phyloP scores from a whole-genome alignment of 2,329 filamentous ascomycete genomes.

The Raffaelea albimanens region DNA sequence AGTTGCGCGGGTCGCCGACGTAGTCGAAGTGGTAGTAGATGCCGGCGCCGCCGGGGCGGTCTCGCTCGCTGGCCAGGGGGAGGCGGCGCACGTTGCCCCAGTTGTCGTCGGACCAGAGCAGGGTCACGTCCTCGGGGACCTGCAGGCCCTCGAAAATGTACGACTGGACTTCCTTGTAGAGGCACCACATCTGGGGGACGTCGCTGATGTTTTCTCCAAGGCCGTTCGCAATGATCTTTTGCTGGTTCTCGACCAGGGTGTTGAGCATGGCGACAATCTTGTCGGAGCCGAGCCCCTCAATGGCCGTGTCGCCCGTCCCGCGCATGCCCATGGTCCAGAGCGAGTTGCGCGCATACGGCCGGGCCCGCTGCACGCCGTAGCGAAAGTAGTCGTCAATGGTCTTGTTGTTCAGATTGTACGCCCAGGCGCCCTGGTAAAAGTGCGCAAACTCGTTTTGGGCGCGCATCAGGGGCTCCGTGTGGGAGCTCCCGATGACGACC shows the following conservation, averaged over 20 bases:
- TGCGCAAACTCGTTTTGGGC: conserved; percentile 46
- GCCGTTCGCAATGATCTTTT: conserved; percentile 45
- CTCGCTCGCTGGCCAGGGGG: conserved; percentile 49
- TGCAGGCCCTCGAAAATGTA: conserved; percentile 58
- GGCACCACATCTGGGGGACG: conserved; percentile 61
- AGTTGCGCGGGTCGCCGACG: conserved; percentile 35
- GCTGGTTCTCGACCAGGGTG: conserved; percentile 50
- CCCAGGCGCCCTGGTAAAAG: conserved; percentile 55
- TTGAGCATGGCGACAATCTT: conserved; percentile 51
- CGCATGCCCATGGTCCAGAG: conserved; percentile 64
- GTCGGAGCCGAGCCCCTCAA: conserved; percentile 41
- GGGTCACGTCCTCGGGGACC: conserved; percentile 54
- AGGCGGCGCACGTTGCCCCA: conserved; percentile 56
- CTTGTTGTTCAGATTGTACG: conserved; percentile 59
- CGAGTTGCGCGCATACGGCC: conserved; percentile 53
- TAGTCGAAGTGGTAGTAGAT: conserved; percentile 56
- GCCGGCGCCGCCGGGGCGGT: conserved; percentile 52
- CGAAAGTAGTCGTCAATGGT: conserved; percentile 60
- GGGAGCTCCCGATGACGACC: conserved; percentile 62
- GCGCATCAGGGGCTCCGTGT: conserved; percentile 63
- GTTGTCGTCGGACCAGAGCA: conserved; percentile 63
- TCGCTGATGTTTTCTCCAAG: conserved; percentile 38
- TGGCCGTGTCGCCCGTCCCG: conserved; percentile 57
- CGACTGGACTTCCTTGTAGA: conserved; percentile 66
- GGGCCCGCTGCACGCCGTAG: conserved; percentile 55